Evolutionary conservation across 2,329 filamentous ascomycete genomes (phyloP).

Genomic region (Colletotrichum trifolii): DNA sequence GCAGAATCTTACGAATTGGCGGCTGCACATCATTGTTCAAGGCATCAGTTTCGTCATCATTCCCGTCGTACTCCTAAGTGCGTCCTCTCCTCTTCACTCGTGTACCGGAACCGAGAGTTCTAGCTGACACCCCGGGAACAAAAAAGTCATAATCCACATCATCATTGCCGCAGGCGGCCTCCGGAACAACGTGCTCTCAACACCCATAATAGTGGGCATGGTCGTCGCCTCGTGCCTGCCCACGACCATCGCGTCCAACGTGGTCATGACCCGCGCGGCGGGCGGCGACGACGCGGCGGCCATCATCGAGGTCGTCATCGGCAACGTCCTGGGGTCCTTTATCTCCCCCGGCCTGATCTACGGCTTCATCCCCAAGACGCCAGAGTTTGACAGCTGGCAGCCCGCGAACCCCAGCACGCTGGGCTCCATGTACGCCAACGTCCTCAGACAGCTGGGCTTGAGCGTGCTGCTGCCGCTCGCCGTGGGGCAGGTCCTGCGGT

Average conservation of each 20-base stretch:
- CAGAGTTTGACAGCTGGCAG: constrained; percentile 68
- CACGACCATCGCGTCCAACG: constrained; percentile 79
- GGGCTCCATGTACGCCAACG: constrained; percentile 70
- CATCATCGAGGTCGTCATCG: constrained; percentile 76
- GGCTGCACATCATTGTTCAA: constrained; percentile 75
- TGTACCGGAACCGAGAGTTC: not conserved
- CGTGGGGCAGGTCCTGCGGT: constrained; percentile 70
- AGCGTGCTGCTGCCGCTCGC: constrained; percentile 73
- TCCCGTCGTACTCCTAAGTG: constrained; percentile 70
- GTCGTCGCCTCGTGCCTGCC: constrained; percentile 75
- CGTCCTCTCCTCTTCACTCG: constrained; percentile 30
- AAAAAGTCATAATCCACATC: constrained; percentile 57
- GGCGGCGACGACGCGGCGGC: constrained; percentile 75
- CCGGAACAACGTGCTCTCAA: constrained; percentile 68
- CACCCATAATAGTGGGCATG: constrained; percentile 74
- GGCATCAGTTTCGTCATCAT: constrained; percentile 74
- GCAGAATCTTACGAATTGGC: constrained; percentile 73
- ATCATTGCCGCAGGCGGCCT: constrained; percentile 58
- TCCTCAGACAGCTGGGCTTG: constrained; percentile 75
- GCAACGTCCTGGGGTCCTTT: constrained; percentile 76
- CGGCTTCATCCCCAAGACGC: constrained; percentile 65
- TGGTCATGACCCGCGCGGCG: constrained; percentile 77
- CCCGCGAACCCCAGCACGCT: constrained; percentile 64
- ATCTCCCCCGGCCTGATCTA: constrained; percentile 72
- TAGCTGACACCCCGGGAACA: not conserved